phyloP scores from a whole-genome alignment of 2,329 filamentous ascomycete genomes.

The Phyllosticta citrichinensis region DNA sequence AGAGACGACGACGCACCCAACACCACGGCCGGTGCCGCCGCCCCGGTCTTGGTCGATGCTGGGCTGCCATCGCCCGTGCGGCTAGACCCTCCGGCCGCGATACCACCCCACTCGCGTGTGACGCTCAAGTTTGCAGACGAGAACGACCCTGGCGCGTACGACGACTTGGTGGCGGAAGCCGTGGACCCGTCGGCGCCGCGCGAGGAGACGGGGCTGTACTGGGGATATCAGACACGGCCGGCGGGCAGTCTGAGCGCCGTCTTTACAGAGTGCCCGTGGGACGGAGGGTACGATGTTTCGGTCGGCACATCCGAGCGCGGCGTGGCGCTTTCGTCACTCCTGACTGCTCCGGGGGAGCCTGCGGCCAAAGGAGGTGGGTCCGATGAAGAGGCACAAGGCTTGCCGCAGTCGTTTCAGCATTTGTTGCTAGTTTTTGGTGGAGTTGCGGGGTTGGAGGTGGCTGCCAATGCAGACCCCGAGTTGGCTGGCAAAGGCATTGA shows the following conservation, averaged over 20 bases:
- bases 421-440: conserved; percentile 73
- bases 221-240: conserved; percentile 67
- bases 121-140: conserved; percentile 55
- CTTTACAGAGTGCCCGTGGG: conserved; percentile 66
- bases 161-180: conserved; percentile 40
- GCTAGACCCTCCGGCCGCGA: conserved; percentile 44
- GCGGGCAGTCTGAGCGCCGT: conserved; percentile 58
- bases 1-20: conserved; percentile 6
- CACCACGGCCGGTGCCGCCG: conserved; percentile 6
- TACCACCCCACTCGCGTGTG: conserved; percentile 62
- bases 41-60: conserved; percentile 36
- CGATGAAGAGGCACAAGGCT: conserved; percentile 13
- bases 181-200: conserved; percentile 61
- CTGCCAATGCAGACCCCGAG: conserved; percentile 52
- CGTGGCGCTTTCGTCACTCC: conserved; percentile 32
- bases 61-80: conserved; percentile 37
- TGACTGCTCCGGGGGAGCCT: conserved; percentile 12
- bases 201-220: conserved; percentile 72
- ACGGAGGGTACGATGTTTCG: conserved; percentile 70
- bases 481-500: conserved; percentile 53
- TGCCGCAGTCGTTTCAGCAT: conserved; percentile 50
- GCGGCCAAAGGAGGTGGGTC: neutral
- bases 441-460: conserved; percentile 67
- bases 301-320: conserved; percentile 79
- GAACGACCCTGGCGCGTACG: conserved; percentile 24